These are phyloP conservation scores for Linum trigynum DNA, from an alignment of 345 rosid species.

Conservation along the genomic window DNA sequence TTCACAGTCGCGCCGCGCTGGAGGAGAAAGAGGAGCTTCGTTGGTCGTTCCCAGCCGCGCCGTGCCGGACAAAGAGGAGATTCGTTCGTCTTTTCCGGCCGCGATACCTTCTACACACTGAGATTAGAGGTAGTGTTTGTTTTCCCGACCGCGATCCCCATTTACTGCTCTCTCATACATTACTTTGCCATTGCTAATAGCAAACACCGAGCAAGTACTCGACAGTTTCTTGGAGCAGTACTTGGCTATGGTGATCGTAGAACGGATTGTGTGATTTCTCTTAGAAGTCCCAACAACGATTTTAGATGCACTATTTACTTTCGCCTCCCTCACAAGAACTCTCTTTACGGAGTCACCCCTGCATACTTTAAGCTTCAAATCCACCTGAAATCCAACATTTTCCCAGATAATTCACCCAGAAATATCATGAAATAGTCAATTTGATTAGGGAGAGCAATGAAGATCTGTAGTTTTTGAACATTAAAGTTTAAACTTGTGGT, in stretches of 20 bases:
- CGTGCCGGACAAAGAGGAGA: too few species aligned
- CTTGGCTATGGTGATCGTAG: slow-evolving; percentile 64
- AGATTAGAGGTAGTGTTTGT: too few species aligned
- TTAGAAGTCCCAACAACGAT: slow-evolving; percentile 61
- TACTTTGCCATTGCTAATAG: slow-evolving; percentile 69
- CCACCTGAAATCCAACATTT: slow-evolving; percentile 37
- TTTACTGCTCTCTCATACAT: slow-evolving; percentile 53
- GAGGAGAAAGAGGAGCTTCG: too few species aligned
- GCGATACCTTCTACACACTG: too few species aligned
- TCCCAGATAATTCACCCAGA: neutral
- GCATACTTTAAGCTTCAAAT: slow-evolving; percentile 82
- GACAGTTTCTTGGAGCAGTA: slow-evolving; percentile 69
- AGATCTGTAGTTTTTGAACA: too few species aligned
- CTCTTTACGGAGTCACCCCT: slow-evolving; percentile 62
- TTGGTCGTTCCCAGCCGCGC: too few species aligned
- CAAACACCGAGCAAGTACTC: slow-evolving; percentile 44
- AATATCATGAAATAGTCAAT: neutral
- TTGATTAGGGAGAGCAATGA: neutral
- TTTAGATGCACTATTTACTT: slow-evolving; percentile 44
- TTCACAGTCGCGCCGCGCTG: too few species aligned
- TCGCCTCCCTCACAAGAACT: slow-evolving; percentile 67
- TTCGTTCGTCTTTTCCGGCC: too few species aligned
- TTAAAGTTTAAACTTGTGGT: too few species aligned
- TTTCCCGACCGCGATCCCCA: slow-evolving; percentile 4
- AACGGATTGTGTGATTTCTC: slow-evolving; percentile 36